Percentiles rank a stretch among this genome's conserved stretches.
Conservation (phyloP, 2,329 filamentous ascomycete species). For the Verruconis gallopava region DNA sequence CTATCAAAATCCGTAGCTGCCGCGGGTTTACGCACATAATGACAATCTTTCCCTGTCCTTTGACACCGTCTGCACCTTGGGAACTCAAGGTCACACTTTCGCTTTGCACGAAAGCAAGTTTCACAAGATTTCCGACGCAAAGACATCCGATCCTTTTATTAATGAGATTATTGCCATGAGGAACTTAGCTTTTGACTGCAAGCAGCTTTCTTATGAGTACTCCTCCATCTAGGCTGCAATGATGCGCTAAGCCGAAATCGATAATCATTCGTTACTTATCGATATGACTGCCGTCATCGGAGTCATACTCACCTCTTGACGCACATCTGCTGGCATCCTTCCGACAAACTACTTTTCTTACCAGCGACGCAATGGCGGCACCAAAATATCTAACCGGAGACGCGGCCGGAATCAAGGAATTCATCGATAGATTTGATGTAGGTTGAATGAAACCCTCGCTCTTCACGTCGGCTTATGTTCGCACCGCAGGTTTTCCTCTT, state of each 20-base stretch:
- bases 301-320: too few relatives aligned
- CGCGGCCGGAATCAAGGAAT: slow-evolving; percentile 60
- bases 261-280: too few relatives aligned
- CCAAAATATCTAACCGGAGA: slow-evolving; percentile 65
- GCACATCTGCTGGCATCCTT: too few relatives aligned
- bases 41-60: slow-evolving; percentile 1
- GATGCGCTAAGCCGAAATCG: too few relatives aligned
- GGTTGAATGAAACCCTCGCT: slow-evolving; percentile 31
- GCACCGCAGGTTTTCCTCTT: slow-evolving; percentile 85
- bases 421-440: slow-evolving; percentile 87
- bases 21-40: background rate
- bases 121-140: slow-evolving; percentile 7
- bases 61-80: slow-evolving; percentile 7
- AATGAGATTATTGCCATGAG: too few relatives aligned
- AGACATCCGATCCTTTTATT: slow-evolving; percentile 7
- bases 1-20: background rate
- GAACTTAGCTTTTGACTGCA: too few relatives aligned
- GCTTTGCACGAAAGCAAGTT: slow-evolving; percentile 5
- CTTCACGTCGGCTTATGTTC: slow-evolving; percentile 13
- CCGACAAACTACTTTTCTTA: too few relatives aligned
- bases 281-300: too few relatives aligned
- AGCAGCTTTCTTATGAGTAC: too few relatives aligned
- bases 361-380: too few relatives aligned
- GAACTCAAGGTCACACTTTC: slow-evolving; percentile 5
- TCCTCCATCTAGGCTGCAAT: too few relatives aligned